Base-by-base conservation (phyloP, 257 asterid genomes). In the Solanum infundibuliforme region DNA sequence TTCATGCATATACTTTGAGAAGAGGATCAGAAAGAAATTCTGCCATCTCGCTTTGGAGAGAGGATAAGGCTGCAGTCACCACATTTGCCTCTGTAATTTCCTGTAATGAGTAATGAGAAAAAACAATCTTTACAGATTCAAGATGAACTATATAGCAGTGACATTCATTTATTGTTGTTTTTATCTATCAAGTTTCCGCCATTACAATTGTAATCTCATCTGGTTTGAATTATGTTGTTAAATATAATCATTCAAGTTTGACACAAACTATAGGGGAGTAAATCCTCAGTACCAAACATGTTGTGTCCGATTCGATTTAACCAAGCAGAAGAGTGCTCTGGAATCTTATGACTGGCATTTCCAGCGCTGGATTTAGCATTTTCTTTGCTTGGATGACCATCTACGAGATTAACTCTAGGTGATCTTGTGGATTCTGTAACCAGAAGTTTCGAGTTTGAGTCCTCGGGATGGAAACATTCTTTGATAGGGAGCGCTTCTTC, bases 11-110 rank as follows among this genome's bases (percentile, higher is more conserved):
- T 81, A 46, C 36, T 81, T 81, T 35, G 66, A 46, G 69, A 81
- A 29, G 85, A 81, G 29, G 69, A 46, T 81, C 85, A 81, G 68
- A 81, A 81, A 81, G 25, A 81, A 16, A 11, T 46, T 46, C 85
- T 81, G 85, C 68, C 85, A 46, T 46, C 68, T 46, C 38, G 66
- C 69, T 81, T 81, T 81, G 85, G 66, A 48, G 85, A 81, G 85
- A 81, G 85, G 85, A 81, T 81, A 81, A 46, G 41, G 85, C 85
- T 81, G 85, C 85, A 81, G 38, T 81, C 85, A 81, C 85, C 85
- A 46, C 85, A 81, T 81, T 46, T 81, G 65, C 85, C 85, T 81
- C n/a, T 81, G 68, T 81, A 81, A 27, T 81, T 81, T 81, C 29
- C 62, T 81, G 69, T 81, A 29, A 29, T 29, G 68, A 81, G 66